phyloP scores from a whole-genome alignment of 345 rosid species.

The Eucalyptus globulus region DNA sequence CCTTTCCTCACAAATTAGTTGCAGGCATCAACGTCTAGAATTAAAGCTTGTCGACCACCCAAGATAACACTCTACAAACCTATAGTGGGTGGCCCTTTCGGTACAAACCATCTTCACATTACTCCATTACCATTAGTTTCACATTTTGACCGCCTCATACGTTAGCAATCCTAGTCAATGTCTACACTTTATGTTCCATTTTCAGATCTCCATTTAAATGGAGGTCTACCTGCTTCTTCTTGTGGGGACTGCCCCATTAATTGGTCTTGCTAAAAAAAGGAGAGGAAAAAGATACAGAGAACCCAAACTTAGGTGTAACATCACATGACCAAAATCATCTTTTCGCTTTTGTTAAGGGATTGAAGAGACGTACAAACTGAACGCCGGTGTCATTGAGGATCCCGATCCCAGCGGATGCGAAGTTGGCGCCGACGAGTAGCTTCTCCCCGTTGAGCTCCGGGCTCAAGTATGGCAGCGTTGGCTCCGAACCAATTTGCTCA shows the following conservation, averaged over 20 bases:
- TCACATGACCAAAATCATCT: neutral
- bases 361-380: slow-evolving; percentile 20
- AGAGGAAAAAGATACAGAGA: neutral
- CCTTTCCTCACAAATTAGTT: neutral
- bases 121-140: neutral
- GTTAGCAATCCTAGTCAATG: neutral
- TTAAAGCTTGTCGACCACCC: neutral
- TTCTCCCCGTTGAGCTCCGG: slow-evolving; percentile 27
- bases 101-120: neutral
- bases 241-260: neutral
- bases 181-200: neutral
- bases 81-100: neutral
- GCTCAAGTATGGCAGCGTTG: slow-evolving; percentile 32
- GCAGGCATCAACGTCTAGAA: neutral
- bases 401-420: slow-evolving; percentile 49
- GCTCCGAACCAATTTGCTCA: slow-evolving; percentile 23
- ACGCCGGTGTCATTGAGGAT: slow-evolving; percentile 46
- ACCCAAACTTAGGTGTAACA: neutral
- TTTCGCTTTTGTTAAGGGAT: neutral
- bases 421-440: slow-evolving; percentile 37
- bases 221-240: neutral
- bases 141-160: neutral
- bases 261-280: neutral
- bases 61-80: neutral
- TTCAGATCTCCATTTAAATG: neutral